Conservation (phyloP, 176 grass and related monocot species). For the Eleusine indica region DNA sequence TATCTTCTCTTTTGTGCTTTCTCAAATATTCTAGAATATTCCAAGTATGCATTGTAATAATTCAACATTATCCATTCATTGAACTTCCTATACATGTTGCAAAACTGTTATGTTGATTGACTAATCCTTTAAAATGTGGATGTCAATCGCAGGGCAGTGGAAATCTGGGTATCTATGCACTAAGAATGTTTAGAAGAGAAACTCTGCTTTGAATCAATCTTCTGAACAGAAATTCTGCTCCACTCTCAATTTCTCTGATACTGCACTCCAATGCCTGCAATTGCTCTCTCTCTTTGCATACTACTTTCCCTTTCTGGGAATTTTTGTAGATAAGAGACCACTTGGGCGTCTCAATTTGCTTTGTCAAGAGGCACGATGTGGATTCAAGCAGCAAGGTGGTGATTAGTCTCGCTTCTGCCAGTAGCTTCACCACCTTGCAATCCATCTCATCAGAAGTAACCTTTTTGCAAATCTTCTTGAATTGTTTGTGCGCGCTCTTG, state of each 20-base stretch:
- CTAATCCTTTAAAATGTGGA: constrained; percentile 47
- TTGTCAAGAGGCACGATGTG: constrained; percentile 11
- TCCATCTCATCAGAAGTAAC: constrained; percentile 16
- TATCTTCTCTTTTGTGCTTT: too few relatives aligned
- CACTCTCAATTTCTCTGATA: constrained; percentile 44
- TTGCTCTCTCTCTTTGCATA: constrained; percentile 28
- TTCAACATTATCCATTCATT: neutral
- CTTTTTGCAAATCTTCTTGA: constrained; percentile 45
- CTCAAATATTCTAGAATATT: too few relatives aligned
- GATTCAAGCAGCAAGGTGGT: constrained; percentile 37
- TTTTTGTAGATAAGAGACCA: constrained; percentile 43
- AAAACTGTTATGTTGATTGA: constrained; percentile 15
- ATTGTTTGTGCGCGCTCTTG: constrained; percentile 42
- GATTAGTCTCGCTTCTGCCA: constrained; percentile 43
- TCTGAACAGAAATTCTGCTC: constrained; percentile 37
- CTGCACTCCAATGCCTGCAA: constrained; percentile 47
- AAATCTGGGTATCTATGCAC: constrained; percentile 22
- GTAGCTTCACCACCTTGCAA: constrained; percentile 29
- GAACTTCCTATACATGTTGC: constrained; percentile 6
- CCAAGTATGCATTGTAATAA: too few relatives aligned
- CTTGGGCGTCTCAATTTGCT: constrained; percentile 45
- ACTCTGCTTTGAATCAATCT: constrained; percentile 55
- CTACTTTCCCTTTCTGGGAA: constrained; percentile 39
- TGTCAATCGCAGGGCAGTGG: constrained; percentile 22
- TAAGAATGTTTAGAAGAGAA: constrained; percentile 48